Conservation (phyloP, 192 early-diverging fungal species). For the Coemansia sp. region DNA sequence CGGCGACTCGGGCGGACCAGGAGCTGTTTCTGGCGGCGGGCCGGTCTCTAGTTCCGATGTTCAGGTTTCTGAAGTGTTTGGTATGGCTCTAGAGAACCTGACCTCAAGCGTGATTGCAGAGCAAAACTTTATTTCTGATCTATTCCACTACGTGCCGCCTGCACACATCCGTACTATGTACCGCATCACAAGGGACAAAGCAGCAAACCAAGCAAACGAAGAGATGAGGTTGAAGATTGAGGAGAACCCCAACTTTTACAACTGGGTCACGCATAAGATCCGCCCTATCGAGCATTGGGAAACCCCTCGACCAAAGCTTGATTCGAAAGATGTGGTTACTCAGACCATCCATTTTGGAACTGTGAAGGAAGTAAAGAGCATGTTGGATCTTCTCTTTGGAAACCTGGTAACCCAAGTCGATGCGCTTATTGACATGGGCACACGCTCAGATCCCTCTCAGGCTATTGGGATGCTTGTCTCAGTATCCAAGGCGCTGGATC, state of each 20-base stretch:
- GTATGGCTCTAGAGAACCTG: slow-evolving; percentile 52
- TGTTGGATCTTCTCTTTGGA: slow-evolving; percentile 80
- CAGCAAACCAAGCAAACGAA: not conserved
- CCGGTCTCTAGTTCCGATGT: slow-evolving; percentile 20
- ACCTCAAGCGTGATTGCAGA: slow-evolving; percentile 73
- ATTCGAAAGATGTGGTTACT: slow-evolving; percentile 42
- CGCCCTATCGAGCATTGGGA: slow-evolving; percentile 43
- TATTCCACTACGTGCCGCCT: slow-evolving; percentile 71
- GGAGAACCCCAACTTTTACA: slow-evolving; percentile 47
- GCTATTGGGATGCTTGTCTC: slow-evolving; percentile 84
- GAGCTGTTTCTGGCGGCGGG: not conserved
- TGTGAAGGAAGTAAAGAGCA: slow-evolving; percentile 63
- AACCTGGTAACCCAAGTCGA: slow-evolving; percentile 71
- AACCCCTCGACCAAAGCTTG: slow-evolving; percentile 38
- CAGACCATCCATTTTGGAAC: slow-evolving; percentile 49
- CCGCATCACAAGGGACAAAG: slow-evolving; percentile 4
- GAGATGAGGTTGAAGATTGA: slow-evolving; percentile 14
- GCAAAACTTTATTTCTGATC: slow-evolving; percentile 89
- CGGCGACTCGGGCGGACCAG: slow-evolving; percentile 12
- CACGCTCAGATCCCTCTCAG: slow-evolving; percentile 72
- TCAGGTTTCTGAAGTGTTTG: slow-evolving; percentile 47
- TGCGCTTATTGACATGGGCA: slow-evolving; percentile 72
- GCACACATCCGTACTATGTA: slow-evolving; percentile 39
- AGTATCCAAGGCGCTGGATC: slow-evolving; percentile 69
- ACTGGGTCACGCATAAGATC: slow-evolving; percentile 50